Percentiles rank a stretch among this genome's conserved stretches.
Conservation (phyloP, 805 yeast species). For the Wickerhamia fluorescens region DNA sequence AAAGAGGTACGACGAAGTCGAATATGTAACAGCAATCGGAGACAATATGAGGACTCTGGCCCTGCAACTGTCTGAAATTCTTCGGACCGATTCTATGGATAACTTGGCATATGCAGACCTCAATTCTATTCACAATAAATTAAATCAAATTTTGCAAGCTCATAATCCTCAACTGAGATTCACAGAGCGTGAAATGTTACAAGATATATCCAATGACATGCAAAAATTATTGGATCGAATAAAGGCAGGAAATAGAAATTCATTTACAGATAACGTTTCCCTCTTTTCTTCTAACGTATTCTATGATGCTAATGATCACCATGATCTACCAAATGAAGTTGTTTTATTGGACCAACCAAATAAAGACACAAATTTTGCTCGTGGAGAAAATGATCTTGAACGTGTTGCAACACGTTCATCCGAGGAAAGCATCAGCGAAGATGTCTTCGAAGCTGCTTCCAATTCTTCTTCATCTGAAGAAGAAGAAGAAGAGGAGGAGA, state of each 20-base stretch:
- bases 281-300: conserved; percentile 26
- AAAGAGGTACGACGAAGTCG: too few relatives aligned
- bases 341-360: conserved; percentile 41
- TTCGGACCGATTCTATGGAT: too few relatives aligned
- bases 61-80: too few relatives aligned
- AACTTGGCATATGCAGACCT: too few relatives aligned
- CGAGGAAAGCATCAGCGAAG: conserved; percentile 12
- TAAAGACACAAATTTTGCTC: too few relatives aligned
- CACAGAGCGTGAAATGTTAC: too few relatives aligned
- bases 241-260: conserved; percentile 6
- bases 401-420: conserved; percentile 1
- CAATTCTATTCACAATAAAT: too few relatives aligned
- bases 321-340: conserved; percentile 45
- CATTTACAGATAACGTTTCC: conserved; percentile 16
- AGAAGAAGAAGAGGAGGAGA: conserved; percentile 1
- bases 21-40: too few relatives aligned
- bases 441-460: conserved; percentile 10
- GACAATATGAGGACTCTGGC: too few relatives aligned
- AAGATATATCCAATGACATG: conserved; percentile 18
- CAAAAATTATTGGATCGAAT: conserved; percentile 9
- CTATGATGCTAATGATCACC: conserved; percentile 60
- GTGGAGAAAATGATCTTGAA: too few relatives aligned
- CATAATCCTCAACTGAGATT: too few relatives aligned
- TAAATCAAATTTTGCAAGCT: too few relatives aligned
- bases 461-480: conserved; percentile 10